phyloP scores from a whole-genome alignment of 169 alveolate species.

The Plasmodium gonderi region DNA sequence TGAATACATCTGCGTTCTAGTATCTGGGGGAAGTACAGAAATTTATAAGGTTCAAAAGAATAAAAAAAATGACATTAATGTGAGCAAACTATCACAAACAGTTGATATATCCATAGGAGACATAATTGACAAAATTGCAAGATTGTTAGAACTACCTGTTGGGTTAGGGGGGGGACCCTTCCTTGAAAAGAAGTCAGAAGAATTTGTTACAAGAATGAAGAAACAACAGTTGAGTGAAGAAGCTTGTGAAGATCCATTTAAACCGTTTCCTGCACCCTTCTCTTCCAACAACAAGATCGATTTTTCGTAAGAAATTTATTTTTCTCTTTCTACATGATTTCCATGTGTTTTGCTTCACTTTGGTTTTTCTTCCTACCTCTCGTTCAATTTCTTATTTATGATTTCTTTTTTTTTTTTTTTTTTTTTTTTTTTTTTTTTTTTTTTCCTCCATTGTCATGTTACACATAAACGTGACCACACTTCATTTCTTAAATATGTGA shows the following conservation, averaged over 20 bases:
- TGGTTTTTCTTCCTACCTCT: neutral
- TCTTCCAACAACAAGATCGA: slow-evolving; percentile 25
- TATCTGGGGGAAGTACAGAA: slow-evolving; percentile 73
- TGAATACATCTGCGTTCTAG: slow-evolving; percentile 51
- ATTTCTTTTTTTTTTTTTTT: neutral
- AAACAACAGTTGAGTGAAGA: slow-evolving; percentile 1
- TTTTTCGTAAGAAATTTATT: slow-evolving; percentile 52
- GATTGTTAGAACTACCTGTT: slow-evolving; percentile 56
- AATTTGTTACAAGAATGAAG: slow-evolving; percentile 25
- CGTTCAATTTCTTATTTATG: neutral
- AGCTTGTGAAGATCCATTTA: slow-evolving; percentile 22
- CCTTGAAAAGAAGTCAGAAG: slow-evolving; percentile 56
- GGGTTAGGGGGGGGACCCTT: slow-evolving; percentile 76
- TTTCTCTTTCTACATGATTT: neutral
- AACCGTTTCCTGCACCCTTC: slow-evolving; percentile 66
- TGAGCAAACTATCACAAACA: slow-evolving; percentile 38
- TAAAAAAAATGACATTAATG: slow-evolving; percentile 41
- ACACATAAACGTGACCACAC: too few species aligned
- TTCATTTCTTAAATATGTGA: too few species aligned
- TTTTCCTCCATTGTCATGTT: too few species aligned
- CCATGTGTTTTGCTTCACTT: neutral
- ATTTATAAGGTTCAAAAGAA: slow-evolving; percentile 35
- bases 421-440: neutral
- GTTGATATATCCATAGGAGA: slow-evolving; percentile 70
- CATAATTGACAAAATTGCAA: slow-evolving; percentile 57